Base-by-base conservation (phyloP, 129 eudicot genomes). In the Dittrichia graveolens region DNA sequence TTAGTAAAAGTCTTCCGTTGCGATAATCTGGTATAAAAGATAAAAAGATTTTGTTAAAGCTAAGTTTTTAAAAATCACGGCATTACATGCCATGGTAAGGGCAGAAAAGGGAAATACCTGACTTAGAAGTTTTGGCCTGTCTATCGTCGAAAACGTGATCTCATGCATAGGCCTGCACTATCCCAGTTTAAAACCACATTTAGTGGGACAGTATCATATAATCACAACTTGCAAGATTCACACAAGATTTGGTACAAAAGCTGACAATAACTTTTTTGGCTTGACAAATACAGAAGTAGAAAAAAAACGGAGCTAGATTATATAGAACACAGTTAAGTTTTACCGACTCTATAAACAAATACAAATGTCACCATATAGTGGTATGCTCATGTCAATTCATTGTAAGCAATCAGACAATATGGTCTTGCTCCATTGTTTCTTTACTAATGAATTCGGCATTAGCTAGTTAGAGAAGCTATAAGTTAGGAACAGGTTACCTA, bases 121-220 rank as follows among this genome's bases (percentile, higher is more conserved):
- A 80, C 90, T 86, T 35, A 89, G 83, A 53, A 86, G 83, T 73
- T 89, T 89, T 35, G 96, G 96, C 73, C 80, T 84, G 84, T 89
- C 92, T 8, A 84, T 79, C 0, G 96, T 82, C 14, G 96, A 89
- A 80, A 86, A 89, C 31, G 92, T 89, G 75, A 89, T 85, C 81
- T 89, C 96, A 76, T 89, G 92, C 95, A 88, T 85, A 62, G 89
- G 88, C 86, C 95, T 88, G 86, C 74, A 68, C 39, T 60, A 78
- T 63, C 62, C 62, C 46, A 34, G 16, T 63, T 61, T 34, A 37
- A 55, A 45, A 14, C 10, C 65, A 76, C 47, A 72, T 15, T 80
- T 49, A 65, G 71, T 43, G 15, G 54, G 71, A 50, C 65, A 34
- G 37, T 14, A 38, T 52, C 67, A 60, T 41, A 74, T 38, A 65